Evolutionary conservation across 352 stramenopile species (phyloP), one percentile per base, ranked within the genome.

Genomic region (Phytophthora sp.): DNA sequence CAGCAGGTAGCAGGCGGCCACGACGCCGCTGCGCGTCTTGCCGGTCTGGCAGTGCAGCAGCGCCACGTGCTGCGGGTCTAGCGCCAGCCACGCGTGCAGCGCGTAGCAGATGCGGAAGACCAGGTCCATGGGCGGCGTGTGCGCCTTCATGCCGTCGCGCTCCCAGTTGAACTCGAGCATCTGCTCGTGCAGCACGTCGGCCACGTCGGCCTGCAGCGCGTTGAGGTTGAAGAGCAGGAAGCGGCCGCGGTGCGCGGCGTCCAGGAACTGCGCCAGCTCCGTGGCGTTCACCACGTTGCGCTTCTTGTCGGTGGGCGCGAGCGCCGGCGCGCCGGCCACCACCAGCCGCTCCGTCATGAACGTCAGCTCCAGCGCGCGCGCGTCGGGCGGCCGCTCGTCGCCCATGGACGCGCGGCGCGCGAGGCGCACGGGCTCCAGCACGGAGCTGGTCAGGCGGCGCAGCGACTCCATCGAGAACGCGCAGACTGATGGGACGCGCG

Each of bases 91-190:
- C n/a, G 93, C 89, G 68, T 96, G 84, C 30, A 98, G 81, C 11
- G 87, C 81, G 63, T 98, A 98, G 69, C 92, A 98, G 34, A 97
- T 92, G 35, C 93, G 80, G 59, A 98, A 94, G 23, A 98, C 72
- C 9, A 91, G 76, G 44, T 95, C 87, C 10, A 92, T 71, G 2
- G 87, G 81, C 10, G 87, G 87, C 34, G 87, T 92, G 60, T 95
- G 85, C 27, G 84, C 83, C 54, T 93, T 91, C 79, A 95, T 91
- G 4, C 79, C 82, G 52, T 92, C 81, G 3, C 83, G 79, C 44
- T 93, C 84, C 82, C 87, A 92, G 44, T 77, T 79, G 57, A 94
- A 95, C 50, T 96, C 88, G 50, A 95, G 71, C 57, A 95, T 78
- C 63, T 96, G 88, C 37, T 91, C 78, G n/a, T 84, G 76, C 37